Evolutionary conservation across 1,139 yeast species (phyloP).

Genomic region (Pichia sp.): DNA sequence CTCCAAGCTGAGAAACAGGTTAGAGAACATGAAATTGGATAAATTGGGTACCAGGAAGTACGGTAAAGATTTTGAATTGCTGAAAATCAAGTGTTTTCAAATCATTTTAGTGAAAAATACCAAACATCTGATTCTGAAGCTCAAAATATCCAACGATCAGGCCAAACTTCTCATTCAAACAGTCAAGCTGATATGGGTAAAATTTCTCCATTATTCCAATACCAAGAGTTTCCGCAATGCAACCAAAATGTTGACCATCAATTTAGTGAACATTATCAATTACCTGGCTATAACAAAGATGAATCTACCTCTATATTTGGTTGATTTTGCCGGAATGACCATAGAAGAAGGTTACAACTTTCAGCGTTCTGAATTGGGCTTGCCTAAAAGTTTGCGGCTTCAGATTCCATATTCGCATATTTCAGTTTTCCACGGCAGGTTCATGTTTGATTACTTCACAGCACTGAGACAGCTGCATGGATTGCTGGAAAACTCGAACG

Average conservation of each 20-base stretch:
- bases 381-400: constrained; percentile 9
- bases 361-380: constrained; percentile 10
- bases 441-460: constrained; percentile 6
- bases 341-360: constrained; percentile 6
- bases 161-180: constrained; percentile 1
- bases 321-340: constrained; percentile 12
- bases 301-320: constrained; percentile 9
- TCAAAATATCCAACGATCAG: constrained; percentile 5
- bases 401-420: constrained; percentile 8
- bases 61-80: constrained; percentile 8
- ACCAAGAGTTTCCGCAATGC: neutral
- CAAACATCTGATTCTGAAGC: constrained; percentile 6
- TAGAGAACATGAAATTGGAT: too few species aligned
- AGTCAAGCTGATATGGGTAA: constrained; percentile 20
- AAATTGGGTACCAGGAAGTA: constrained; percentile 16
- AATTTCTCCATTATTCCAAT: neutral
- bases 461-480: constrained; percentile 4
- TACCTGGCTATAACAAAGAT: constrained; percentile 11
- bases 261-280: constrained; percentile 7
- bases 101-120: constrained; percentile 13
- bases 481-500: neutral
- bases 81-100: constrained; percentile 12
- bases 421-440: constrained; percentile 8
- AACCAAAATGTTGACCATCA: neutral
- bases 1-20: too few species aligned